Evolutionary conservation across 2,329 filamentous ascomycete genomes (phyloP), one percentile per base, ranked within the genome.

Genomic region (Fusarium secorum): DNA sequence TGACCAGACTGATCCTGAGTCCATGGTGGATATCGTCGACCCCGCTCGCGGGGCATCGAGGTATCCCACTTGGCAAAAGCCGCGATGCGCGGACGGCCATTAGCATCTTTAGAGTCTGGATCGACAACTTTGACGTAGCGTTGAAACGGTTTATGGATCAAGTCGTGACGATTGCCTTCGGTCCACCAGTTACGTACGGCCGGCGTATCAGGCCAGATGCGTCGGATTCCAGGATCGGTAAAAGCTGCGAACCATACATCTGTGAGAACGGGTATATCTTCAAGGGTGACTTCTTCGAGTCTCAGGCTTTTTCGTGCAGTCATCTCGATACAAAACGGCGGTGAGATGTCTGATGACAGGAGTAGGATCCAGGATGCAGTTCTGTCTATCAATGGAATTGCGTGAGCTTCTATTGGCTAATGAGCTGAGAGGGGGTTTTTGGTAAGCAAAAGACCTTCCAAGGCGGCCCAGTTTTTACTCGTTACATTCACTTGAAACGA

Each of bases 41-140:
- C 71, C 52, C 71, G 60, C 54, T 63, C 54, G 2, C n/a, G 5
- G 1, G 67, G 71, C 60, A 55, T 63, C 1, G 68, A 51, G 3
- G 59, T 57, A 44, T 73, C 71, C 71, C 71, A 73, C 44, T 74
- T 73, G 1, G 71, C 71, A 33, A 63, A 73, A 10, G 68, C 71
- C 5, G 58, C 71, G 60, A 74, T 69, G 3, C 71, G 68, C 1
- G 44, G 36, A 7, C 56, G 44, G 4, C 71, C 71, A 4, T 32
- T n/a, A 7, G 11, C 13, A 18, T 74, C 68, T 32, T 26, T 39
- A 1, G 68, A 59, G 18, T 49, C 38, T 26, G 60, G 57, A 17
- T 74, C 71, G 45, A 74, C 20, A 7, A 73, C 42, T 38, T 73
- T 73, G 30, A 72, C 33, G 42, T 73, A 73, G 24, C 59, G 67